A percentile compares a stretch with the other conserved stretches of the same genome.
Conservation (phyloP, 2,329 filamentous ascomycete genomes). For the Colletotrichum somersetense region DNA sequence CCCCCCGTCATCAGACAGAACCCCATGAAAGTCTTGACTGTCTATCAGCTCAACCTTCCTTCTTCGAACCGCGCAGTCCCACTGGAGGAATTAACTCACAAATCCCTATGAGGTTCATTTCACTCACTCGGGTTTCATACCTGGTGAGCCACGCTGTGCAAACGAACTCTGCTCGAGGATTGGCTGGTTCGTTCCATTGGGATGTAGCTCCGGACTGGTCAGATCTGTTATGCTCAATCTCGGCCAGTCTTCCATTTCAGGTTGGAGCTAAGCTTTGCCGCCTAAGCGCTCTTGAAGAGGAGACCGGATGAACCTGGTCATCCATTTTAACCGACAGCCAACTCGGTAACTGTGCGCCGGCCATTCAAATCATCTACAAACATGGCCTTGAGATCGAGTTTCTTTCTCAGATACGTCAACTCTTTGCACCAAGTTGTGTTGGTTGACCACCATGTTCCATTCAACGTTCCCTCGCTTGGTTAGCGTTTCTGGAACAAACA, state of each 20-base stretch:
- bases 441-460: slow-evolving; percentile 15
- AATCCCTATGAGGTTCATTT: slow-evolving; percentile 28
- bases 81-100: slow-evolving; percentile 35
- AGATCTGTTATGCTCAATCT: slow-evolving; percentile 39
- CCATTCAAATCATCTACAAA: slow-evolving; percentile 14
- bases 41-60: slow-evolving; percentile 24
- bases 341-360: slow-evolving; percentile 7
- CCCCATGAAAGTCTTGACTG: slow-evolving; percentile 16
- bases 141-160: slow-evolving; percentile 21
- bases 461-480: slow-evolving; percentile 24
- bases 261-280: slow-evolving; percentile 37
- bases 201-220: slow-evolving; percentile 28
- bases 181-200: slow-evolving; percentile 34
- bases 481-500: slow-evolving; percentile 14
- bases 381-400: slow-evolving; percentile 3
- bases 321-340: slow-evolving; percentile 12
- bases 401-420: not conserved
- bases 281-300: slow-evolving; percentile 5
- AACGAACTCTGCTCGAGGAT: slow-evolving; percentile 11
- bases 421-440: slow-evolving; percentile 9
- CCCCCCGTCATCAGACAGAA: slow-evolving; percentile 8
- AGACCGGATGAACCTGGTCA: slow-evolving; percentile 40
- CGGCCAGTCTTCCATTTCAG: slow-evolving; percentile 41
- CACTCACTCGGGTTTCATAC: slow-evolving; percentile 5
- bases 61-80: slow-evolving; percentile 15